Evolutionary conservation across 768 basidiomycete species (phyloP), one percentile per base, ranked within the genome.

Genomic region (Infundibulicybe gibba): DNA sequence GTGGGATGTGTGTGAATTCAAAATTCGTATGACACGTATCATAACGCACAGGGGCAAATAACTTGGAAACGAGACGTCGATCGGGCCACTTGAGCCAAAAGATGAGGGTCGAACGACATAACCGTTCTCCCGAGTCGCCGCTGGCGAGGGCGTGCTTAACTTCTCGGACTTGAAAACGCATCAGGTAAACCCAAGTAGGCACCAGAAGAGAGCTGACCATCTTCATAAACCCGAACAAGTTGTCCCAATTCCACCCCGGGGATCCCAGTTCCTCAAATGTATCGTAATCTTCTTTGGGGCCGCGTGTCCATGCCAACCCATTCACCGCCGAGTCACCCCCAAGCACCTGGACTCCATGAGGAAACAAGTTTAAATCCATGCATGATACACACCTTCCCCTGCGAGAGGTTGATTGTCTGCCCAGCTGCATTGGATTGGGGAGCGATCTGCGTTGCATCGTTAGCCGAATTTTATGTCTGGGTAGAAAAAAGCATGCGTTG

Each of bases 291-390:
- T 52, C 54, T 32, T 51, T 48, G 34, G 59, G 44, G 5, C 65
- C 66, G 6, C 68, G 59, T 35, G 59, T 60, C 63, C 67, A 70
- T 20, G 63, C 61, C 14, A 62, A 54, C 34, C 68, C 68, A 43
- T 71, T 70, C 32, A 69, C 61, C 9, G 69, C 64, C 21, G 55
- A 56, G 15, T 57, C 58, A 6, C 69, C 69, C 21, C 69, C 68
- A 12, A 71, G 60, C n/a, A 67, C 57, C 63, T 66, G 31, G 8
- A 25, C 25, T 8, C 6, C 15, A 40, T 10, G 11, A 45, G n/a
- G 30, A 11, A 12, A 25, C 5, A 49, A 47, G 35, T 25, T 37
- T 44, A 10, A 21, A 34, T 5, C 32, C 19, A 43, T 19, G 6
- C 9, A 34, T 17, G 21, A 21, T 40, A n/a, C 17, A 40, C 2